Conservation (phyloP, 2,329 filamentous ascomycete species). For the Hypomyces rosellus region DNA sequence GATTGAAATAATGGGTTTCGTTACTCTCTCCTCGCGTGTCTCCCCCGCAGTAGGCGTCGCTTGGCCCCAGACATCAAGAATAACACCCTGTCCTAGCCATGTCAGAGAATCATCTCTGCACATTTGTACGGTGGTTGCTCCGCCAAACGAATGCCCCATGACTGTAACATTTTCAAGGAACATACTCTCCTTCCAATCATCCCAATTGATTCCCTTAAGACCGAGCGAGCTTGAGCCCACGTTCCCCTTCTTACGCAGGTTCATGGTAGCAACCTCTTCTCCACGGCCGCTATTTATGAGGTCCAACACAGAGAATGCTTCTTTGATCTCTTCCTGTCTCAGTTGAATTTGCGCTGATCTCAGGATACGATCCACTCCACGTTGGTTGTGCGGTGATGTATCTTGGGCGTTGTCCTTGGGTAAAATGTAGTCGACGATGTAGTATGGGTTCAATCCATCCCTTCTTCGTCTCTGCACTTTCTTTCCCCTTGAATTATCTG, state of each 20-base stretch:
- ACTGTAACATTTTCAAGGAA: conserved; percentile 52
- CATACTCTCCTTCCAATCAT: conserved; percentile 49
- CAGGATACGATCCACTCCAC: conserved; percentile 54
- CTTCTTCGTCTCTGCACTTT: conserved; percentile 23
- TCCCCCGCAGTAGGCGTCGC: conserved; percentile 40
- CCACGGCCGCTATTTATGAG: conserved; percentile 50
- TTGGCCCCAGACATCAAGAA: conserved; percentile 60
- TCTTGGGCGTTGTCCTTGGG: conserved; percentile 48
- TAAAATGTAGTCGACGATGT: conserved; percentile 57
- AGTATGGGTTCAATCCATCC: conserved; percentile 28
- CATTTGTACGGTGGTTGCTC: conserved; percentile 56
- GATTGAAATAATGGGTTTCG: conserved; percentile 54
- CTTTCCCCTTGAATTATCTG: conserved; percentile 26
- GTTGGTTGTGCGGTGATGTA: conserved; percentile 48
- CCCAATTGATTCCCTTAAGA: conserved; percentile 49
- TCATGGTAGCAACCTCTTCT: conserved; percentile 41
- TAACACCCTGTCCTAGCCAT: conserved; percentile 57
- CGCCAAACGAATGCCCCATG: conserved; percentile 62
- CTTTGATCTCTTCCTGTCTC: conserved; percentile 57
- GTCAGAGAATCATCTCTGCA: conserved; percentile 47
- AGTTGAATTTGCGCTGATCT: conserved; percentile 57
- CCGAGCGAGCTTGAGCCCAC: conserved; percentile 54
- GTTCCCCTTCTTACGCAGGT: conserved; percentile 51
- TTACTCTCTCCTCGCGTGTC: conserved; percentile 36
- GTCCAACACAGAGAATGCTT: conserved; percentile 52